These are phyloP conservation scores for Alopecurus myosuroides DNA, from an alignment of 176 grass and related monocot species.

Conservation along the genomic window DNA sequence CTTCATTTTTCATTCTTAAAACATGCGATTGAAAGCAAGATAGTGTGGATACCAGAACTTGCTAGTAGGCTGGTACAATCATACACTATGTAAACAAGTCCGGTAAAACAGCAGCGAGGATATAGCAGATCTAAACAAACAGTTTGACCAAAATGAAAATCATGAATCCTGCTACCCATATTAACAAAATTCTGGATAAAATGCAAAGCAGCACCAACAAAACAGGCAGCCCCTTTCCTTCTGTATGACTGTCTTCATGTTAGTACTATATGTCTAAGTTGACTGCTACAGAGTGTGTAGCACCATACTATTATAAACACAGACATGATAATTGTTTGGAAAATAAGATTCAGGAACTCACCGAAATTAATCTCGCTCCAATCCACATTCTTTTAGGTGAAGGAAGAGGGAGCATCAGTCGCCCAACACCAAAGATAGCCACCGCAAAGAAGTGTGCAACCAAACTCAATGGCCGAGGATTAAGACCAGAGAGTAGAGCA, in stretches of 20 bases:
- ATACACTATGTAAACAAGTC: not conserved
- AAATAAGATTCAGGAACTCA: slow-evolving; percentile 32
- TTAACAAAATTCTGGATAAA: not conserved
- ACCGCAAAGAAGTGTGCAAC: slow-evolving; percentile 98
- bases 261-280: not conserved
- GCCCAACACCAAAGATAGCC: slow-evolving; percentile 88
- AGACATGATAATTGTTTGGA: not conserved
- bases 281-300: not conserved
- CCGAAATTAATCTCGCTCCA: slow-evolving; percentile 75
- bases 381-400: slow-evolving; percentile 78
- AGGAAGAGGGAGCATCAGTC: slow-evolving; percentile 81
- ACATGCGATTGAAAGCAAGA: not conserved
- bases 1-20: not conserved
- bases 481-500: slow-evolving; percentile 89
- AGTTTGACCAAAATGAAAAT: not conserved
- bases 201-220: not conserved
- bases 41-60: not conserved
- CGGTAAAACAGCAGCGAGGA: not conserved
- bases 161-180: not conserved
- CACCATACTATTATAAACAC: not conserved
- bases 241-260: not conserved
- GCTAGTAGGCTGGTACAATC: not conserved
- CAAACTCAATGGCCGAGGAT: slow-evolving; percentile 86
- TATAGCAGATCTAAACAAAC: not conserved
- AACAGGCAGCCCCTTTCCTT: not conserved